Percentiles rank a stretch among this genome's conserved stretches.
Evolutionary conservation across 2,329 filamentous ascomycete genomes (phyloP).

Genomic region (Colletotrichum viniferum): DNA sequence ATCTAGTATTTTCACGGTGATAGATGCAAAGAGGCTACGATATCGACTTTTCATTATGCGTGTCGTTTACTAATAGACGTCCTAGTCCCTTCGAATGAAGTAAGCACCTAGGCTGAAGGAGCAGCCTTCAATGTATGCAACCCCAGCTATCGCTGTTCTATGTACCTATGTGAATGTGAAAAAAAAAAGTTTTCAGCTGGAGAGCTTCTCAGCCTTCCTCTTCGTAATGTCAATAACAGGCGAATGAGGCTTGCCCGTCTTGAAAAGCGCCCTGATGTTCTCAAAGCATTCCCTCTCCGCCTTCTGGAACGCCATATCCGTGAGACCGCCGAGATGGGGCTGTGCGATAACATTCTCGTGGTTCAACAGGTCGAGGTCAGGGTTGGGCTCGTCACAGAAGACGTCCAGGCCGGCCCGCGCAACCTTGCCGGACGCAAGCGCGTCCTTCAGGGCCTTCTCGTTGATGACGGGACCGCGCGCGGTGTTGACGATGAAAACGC

Average conservation of each 20-base stretch:
- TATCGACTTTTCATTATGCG: background rate
- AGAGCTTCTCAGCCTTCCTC: background rate
- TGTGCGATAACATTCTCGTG: constrained; percentile 47
- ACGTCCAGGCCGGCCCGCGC: constrained; percentile 53
- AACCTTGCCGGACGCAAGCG: constrained; percentile 50
- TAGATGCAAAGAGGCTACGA: background rate
- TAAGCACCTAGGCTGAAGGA: accelerated
- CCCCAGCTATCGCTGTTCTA: background rate
- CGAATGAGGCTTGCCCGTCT: constrained; percentile 39
- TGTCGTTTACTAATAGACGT: background rate
- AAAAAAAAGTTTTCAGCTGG: background rate
- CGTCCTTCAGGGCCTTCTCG: constrained; percentile 49
- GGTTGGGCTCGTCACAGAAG: constrained; percentile 46
- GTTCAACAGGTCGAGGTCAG: constrained; percentile 42
- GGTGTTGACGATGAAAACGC: constrained; percentile 54
- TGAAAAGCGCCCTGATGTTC: constrained; percentile 45
- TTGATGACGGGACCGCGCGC: constrained; percentile 54
- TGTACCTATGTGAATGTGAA: background rate
- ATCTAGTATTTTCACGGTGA: accelerated
- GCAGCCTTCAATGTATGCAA: background rate
- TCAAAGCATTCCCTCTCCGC: constrained; percentile 50
- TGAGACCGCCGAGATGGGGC: constrained; percentile 49
- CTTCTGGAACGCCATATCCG: constrained; percentile 45
- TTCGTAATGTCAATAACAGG: constrained; percentile 34
- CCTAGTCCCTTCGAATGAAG: background rate